A percentile compares a stretch with the other conserved stretches of the same genome.
Evolutionary conservation across 2,329 filamentous ascomycete species (phyloP).

Genomic region (Colletotrichum gigasporum): DNA sequence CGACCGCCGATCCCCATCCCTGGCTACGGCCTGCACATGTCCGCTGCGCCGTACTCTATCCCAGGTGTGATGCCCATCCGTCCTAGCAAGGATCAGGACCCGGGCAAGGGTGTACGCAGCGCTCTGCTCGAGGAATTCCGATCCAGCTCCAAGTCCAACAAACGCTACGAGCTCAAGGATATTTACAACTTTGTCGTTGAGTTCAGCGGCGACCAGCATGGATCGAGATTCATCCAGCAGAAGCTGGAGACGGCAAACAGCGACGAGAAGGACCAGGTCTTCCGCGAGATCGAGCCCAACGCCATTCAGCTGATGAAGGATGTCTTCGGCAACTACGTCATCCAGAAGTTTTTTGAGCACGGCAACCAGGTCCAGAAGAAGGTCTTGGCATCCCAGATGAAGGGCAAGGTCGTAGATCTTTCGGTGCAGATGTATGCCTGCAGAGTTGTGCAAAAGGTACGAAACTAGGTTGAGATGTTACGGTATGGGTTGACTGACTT

Average conservation of each 20-base stretch:
- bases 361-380: constrained; percentile 95
- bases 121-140: constrained; percentile 83
- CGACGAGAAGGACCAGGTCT: constrained; percentile 93
- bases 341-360: constrained; percentile 97
- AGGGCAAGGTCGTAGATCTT: constrained; percentile 80
- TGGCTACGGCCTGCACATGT: constrained; percentile 44
- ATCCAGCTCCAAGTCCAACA: constrained; percentile 75
- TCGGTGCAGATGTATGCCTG: constrained; percentile 94
- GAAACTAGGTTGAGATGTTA: too few relatives aligned
- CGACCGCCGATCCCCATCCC: constrained; percentile 32
- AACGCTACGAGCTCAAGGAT: constrained; percentile 84
- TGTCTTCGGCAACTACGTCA: constrained; percentile 97
- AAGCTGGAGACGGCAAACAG: constrained; percentile 94
- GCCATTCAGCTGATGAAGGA: constrained; percentile 92
- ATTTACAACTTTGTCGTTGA: constrained; percentile 90
- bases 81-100: constrained; percentile 64
- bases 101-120: constrained; percentile 72
- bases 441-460: constrained; percentile 92
- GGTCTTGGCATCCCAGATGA: constrained; percentile 86
- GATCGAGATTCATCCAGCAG: constrained; percentile 93
- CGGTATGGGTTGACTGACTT: constrained; percentile 11
- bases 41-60: constrained; percentile 38
- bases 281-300: constrained; percentile 86
- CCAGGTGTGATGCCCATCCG: constrained; percentile 42
- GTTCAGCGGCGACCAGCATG: constrained; percentile 95